These are phyloP conservation scores for Omphalea diandra DNA, from an alignment of 441 rosid genomes.

Conservation along the genomic window DNA sequence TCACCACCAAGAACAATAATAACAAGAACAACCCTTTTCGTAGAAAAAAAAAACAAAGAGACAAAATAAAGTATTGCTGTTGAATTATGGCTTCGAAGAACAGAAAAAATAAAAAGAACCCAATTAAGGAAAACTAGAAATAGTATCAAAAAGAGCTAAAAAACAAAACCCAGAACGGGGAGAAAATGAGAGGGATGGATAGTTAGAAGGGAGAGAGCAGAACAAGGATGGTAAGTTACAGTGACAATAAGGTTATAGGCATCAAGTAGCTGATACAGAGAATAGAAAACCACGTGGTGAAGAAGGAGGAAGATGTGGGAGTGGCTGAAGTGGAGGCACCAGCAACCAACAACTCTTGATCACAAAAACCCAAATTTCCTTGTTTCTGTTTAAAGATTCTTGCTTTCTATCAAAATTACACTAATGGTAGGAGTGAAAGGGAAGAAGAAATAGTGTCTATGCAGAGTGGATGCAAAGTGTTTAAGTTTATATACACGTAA, in stretches of 20 bases:
- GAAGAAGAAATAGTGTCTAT: not conserved
- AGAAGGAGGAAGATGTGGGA: not conserved
- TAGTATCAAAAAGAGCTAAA: not conserved
- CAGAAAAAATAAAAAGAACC: not conserved
- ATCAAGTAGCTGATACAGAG: not conserved
- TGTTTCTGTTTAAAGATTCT: not conserved
- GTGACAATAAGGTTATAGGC: not conserved
- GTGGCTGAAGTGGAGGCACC: not conserved
- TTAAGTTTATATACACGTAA: not conserved
- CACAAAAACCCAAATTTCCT: not conserved
- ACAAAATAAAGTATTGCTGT: not conserved
- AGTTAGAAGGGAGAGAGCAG: not conserved
- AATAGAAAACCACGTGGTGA: conserved; percentile 3
- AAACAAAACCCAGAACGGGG: not conserved
- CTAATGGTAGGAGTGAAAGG: not conserved
- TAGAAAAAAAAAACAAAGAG: not conserved
- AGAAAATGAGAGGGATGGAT: not conserved
- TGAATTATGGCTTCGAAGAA: not conserved
- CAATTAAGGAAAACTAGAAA: not conserved
- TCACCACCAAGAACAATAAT: conserved; percentile 17
- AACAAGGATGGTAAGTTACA: not conserved
- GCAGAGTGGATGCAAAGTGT: not conserved
- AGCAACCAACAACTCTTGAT: conserved; percentile 2
- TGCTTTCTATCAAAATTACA: not conserved
- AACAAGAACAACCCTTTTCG: conserved; percentile 20